Conservation (phyloP, 2,329 filamentous ascomycete genomes). For the Magnaporthiopsis poae region DNA sequence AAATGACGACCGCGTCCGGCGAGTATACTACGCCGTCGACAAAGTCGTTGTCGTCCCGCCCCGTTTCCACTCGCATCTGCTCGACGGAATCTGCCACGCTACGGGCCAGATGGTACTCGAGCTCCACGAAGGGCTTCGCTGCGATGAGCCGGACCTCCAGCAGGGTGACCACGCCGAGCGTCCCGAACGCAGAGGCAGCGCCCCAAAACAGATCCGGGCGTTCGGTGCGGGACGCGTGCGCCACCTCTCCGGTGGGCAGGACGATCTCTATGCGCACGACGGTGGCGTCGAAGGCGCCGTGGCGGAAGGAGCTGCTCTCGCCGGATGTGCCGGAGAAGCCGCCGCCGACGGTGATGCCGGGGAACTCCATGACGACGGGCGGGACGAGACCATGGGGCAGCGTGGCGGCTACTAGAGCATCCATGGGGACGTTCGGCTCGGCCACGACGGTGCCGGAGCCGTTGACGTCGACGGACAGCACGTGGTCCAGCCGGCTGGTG, state of each 20-base stretch:
- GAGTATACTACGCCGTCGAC: conserved; percentile 61
- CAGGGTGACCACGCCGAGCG: conserved; percentile 49
- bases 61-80: conserved; percentile 25
- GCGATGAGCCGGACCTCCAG: conserved; percentile 47
- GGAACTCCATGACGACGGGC: conserved; percentile 62
- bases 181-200: conserved; percentile 50
- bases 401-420: conserved; percentile 49
- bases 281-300: conserved; percentile 57
- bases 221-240: conserved; percentile 35
- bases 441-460: conserved; percentile 36
- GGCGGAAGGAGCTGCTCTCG: conserved; percentile 56
- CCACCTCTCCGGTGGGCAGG: conserved; percentile 45
- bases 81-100: conserved; percentile 33
- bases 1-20: conserved; percentile 44
- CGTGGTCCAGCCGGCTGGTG: conserved; percentile 52
- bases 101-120: conserved; percentile 40
- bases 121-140: conserved; percentile 44
- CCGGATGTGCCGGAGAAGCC: conserved; percentile 58
- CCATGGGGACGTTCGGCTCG: conserved; percentile 63
- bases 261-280: conserved; percentile 55
- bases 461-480: conserved; percentile 51
- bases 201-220: conserved; percentile 48
- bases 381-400: conserved; percentile 46
- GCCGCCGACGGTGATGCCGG: conserved; percentile 58
- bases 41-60: conserved; percentile 37